Evolutionary conservation across 2,329 filamentous ascomycete species (phyloP).

Genomic region (Fusarium robinianum): DNA sequence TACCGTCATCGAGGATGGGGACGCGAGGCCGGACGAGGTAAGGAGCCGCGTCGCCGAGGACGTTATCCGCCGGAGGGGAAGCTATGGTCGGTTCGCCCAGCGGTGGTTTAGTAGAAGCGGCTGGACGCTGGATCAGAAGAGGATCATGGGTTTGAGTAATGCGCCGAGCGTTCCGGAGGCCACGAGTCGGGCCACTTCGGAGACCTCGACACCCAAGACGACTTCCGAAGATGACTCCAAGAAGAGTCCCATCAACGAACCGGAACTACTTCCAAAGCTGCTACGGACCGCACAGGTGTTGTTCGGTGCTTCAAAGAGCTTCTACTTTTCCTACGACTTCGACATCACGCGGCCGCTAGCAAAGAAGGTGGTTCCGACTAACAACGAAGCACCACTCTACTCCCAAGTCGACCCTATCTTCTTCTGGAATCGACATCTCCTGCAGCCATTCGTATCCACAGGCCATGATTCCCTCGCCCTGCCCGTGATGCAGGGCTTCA

Average conservation of each 20-base stretch:
- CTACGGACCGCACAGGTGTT: conserved; percentile 82
- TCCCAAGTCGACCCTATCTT: conserved; percentile 75
- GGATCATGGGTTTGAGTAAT: conserved; percentile 69
- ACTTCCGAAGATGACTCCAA: conserved; percentile 47
- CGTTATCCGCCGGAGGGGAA: conserved; percentile 80
- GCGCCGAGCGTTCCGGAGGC: conserved; percentile 32
- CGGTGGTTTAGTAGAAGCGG: conserved; percentile 89
- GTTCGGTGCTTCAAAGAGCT: conserved; percentile 80
- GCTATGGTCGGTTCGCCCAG: conserved; percentile 86
- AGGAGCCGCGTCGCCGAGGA: conserved; percentile 79
- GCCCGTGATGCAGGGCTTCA: conserved; percentile 90
- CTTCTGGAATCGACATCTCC: conserved; percentile 88
- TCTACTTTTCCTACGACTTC: conserved; percentile 94
- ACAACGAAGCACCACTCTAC: conserved; percentile 61
- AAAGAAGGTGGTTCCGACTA: conserved; percentile 33
- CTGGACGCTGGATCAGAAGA: conserved; percentile 73
- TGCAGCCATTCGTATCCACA: conserved; percentile 73
- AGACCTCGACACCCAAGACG: conserved; percentile 31
- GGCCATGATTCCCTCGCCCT: conserved; percentile 73
- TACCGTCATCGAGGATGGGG: conserved; percentile 41
- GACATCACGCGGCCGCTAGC: conserved; percentile 76
- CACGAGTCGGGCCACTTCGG: conserved; percentile 13
- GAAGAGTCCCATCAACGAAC: conserved; percentile 35
- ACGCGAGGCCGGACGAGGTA: conserved; percentile 40
- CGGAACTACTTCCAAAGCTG: conserved; percentile 76